Conservation (phyloP, 1,139 yeast genomes). For the Blastobotrys raffinosifermentans region DNA sequence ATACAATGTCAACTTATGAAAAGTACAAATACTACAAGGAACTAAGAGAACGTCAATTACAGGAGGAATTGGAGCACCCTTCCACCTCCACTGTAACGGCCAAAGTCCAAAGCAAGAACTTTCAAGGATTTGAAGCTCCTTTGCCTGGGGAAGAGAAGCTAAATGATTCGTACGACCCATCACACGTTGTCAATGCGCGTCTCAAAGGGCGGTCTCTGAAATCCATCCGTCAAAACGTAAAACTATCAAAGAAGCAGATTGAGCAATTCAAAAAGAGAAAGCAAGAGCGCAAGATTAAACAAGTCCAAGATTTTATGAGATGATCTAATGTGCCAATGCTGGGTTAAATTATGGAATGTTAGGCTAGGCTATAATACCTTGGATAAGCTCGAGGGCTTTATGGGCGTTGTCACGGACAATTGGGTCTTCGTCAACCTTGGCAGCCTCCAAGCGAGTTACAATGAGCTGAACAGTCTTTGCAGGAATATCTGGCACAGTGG, state of each 20-base stretch:
- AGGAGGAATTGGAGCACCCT: too few relatives aligned
- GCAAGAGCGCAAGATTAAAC: constrained; percentile 23
- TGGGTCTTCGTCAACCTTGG: constrained; percentile 25
- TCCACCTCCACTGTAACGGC: too few relatives aligned
- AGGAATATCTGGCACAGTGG: constrained; percentile 16
- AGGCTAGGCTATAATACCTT: too few relatives aligned
- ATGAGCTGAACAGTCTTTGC: constrained; percentile 15
- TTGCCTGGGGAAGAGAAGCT: neutral
- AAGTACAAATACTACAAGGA: constrained; percentile 15
- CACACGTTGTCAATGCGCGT: constrained; percentile 9
- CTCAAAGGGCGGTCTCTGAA: constrained; percentile 19
- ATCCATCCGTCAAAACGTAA: constrained; percentile 18
- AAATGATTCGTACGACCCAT: constrained; percentile 10
- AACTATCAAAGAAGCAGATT: constrained; percentile 23
- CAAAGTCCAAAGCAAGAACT: constrained; percentile 1
- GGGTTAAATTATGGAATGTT: too few relatives aligned
- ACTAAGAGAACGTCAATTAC: constrained; percentile 5
- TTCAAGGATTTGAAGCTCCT: constrained; percentile 4
- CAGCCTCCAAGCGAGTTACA: constrained; percentile 17
- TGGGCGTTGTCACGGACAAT: constrained; percentile 26
- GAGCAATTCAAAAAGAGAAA: constrained; percentile 20
- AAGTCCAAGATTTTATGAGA: constrained; percentile 14
- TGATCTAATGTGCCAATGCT: neutral
- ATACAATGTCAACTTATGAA: constrained; percentile 17
- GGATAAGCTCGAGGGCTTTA: constrained; percentile 8